A percentile compares a stretch with the other conserved stretches of the same genome.
Conservation (phyloP, 345 rosid species). For the Mangifera indica region DNA sequence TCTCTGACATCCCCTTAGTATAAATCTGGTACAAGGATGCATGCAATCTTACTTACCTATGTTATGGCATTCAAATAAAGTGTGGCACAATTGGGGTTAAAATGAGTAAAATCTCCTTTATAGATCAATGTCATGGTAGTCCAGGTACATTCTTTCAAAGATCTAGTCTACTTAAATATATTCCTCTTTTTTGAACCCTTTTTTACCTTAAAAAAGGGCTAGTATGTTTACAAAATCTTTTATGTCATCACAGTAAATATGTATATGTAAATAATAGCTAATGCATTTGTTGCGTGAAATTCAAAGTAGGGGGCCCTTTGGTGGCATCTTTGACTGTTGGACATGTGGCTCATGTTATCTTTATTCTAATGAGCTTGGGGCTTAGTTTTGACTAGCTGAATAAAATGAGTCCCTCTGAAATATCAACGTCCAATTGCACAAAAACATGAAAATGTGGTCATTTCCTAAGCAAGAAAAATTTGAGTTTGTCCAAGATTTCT, state of each 20-base stretch:
- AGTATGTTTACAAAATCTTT: neutral
- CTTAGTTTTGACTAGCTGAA: neutral
- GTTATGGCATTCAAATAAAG: neutral
- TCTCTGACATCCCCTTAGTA: no score
- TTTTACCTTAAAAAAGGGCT: neutral
- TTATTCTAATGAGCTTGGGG: neutral
- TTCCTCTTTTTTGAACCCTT: neutral
- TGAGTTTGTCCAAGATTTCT: neutral
- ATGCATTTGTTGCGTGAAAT: neutral
- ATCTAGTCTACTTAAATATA: neutral
- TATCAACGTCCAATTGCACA: neutral
- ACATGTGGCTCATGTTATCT: constrained; percentile 16
- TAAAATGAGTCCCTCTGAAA: neutral
- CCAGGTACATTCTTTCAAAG: neutral
- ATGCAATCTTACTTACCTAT: neutral
- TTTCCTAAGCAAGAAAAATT: neutral
- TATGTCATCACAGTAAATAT: neutral
- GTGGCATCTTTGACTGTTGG: constrained; percentile 25
- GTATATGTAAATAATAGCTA: no score
- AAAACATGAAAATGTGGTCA: neutral
- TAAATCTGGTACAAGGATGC: no score
- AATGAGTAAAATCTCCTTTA: neutral
- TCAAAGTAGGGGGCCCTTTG: constrained; percentile 6
- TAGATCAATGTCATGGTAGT: neutral
- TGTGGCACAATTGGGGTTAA: neutral